phyloP scores from a whole-genome alignment of 2,329 filamentous ascomycete genomes.

The Aureobasidium sp. region DNA sequence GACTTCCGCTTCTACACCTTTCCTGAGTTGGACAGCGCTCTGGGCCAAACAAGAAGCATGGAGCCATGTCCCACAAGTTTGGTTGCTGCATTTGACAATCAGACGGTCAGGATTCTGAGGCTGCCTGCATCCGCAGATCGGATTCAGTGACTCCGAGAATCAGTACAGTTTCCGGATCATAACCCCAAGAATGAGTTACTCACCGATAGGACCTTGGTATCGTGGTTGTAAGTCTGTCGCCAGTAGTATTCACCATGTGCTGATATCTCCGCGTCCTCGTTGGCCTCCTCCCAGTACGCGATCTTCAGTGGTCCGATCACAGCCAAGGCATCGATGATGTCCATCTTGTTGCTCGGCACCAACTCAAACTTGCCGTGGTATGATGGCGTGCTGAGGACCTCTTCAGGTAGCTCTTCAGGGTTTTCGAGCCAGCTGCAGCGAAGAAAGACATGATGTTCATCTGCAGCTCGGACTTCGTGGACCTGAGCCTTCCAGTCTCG shows the following conservation, averaged over 20 bases:
- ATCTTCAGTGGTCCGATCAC: conserved; percentile 57
- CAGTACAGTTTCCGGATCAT: no score
- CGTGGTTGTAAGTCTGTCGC: conserved; percentile 34
- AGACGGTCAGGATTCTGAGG: conserved; percentile 35
- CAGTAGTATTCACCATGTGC: conserved; percentile 32
- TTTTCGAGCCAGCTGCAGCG: conserved; percentile 71
- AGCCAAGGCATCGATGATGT: conserved; percentile 64
- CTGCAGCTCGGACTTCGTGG: conserved; percentile 62
- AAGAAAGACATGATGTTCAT: conserved; percentile 66
- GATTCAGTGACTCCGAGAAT: conserved; percentile 24
- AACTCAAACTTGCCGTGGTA: conserved; percentile 63
- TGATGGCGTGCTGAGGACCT: conserved; percentile 43
- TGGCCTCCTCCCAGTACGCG: conserved; percentile 60
- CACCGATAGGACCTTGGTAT: conserved; percentile 29
- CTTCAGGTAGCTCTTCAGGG: conserved; percentile 57
- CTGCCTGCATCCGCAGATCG: conserved; percentile 31
- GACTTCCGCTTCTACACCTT: no score
- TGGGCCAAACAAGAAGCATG: conserved; percentile 33
- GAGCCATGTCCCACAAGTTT: conserved; percentile 33
- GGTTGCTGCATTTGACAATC: conserved; percentile 33
- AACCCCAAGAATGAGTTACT: conserved; percentile 14
- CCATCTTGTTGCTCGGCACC: conserved; percentile 68
- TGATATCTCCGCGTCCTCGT: conserved; percentile 38
- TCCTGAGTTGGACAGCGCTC: conserved; percentile 18
- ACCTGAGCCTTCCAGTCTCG: conserved; percentile 65